phyloP scores from a whole-genome alignment of 768 basidiomycete genomes.

The Mycena galericulata region DNA sequence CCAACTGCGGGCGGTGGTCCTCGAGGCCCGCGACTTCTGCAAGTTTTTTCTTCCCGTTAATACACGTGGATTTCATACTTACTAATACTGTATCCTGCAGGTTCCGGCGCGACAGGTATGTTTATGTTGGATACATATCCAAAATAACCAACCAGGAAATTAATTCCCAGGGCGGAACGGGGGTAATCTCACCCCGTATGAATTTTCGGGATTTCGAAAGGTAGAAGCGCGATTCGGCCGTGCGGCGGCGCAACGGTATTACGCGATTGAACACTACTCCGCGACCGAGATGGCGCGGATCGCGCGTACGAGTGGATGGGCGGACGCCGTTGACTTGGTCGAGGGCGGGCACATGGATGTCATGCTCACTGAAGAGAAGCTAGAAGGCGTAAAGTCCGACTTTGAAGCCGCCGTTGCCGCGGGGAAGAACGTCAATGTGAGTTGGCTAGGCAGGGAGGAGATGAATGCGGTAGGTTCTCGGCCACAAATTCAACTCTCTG shows the following conservation, averaged over 20 bases:
- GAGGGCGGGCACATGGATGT: slow-evolving; percentile 33
- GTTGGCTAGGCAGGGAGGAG: slow-evolving; percentile 24
- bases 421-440: slow-evolving; percentile 22
- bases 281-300: slow-evolving; percentile 30
- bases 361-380: not conserved
- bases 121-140: not conserved
- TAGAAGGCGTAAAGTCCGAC: not conserved
- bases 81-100: too few species aligned
- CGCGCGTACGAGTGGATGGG: slow-evolving; percentile 24
- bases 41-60: slow-evolving; percentile 43
- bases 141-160: not conserved
- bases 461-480: slow-evolving; percentile 29
- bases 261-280: slow-evolving; percentile 28
- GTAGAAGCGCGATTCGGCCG: slow-evolving; percentile 3
- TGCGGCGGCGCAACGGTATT: slow-evolving; percentile 13
- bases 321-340: slow-evolving; percentile 27
- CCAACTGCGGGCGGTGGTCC: slow-evolving; percentile 64
- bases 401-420: slow-evolving; percentile 23
- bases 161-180: slow-evolving; percentile 25
- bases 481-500: too few species aligned
- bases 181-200: slow-evolving; percentile 31
- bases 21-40: slow-evolving; percentile 93
- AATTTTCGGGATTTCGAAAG: slow-evolving; percentile 12
- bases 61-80: not conserved
- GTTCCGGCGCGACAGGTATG: slow-evolving; percentile 82